These are phyloP conservation scores for Escallonia rubra DNA, from an alignment of 129 eudicot genomes.

Conservation along the genomic window DNA sequence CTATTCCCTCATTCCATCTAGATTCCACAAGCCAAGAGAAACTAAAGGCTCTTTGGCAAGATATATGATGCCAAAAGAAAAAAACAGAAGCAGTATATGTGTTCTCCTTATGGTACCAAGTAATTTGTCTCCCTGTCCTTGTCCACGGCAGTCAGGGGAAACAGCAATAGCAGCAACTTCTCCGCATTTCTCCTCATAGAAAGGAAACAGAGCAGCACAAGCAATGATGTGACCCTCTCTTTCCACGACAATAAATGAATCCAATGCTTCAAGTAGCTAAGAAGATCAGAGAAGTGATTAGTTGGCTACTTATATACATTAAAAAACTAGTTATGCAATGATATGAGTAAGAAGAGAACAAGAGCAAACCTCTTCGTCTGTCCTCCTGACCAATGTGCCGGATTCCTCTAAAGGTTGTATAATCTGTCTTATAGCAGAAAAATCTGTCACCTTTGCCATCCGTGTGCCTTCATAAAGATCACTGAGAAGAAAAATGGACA, in stretches of 20 bases:
- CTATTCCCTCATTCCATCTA: no score
- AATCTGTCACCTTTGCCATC: conserved; percentile 63
- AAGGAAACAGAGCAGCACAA: conserved; percentile 89
- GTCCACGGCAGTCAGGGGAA: conserved; percentile 97
- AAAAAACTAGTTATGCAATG: no score
- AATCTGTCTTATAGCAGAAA: conserved; percentile 64
- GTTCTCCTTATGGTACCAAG: conserved; percentile 46
- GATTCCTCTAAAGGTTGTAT: conserved; percentile 82
- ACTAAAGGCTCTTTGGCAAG: no score
- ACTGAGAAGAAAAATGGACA: conserved; percentile 27
- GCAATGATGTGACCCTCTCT: conserved; percentile 97
- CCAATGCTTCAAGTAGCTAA: conserved; percentile 64
- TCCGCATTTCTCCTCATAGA: conserved; percentile 67
- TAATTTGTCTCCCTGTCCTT: conserved; percentile 96
- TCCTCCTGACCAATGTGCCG: conserved; percentile 82
- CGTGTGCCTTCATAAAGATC: conserved; percentile 98
- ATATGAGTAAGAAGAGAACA: background rate
- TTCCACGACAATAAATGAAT: conserved; percentile 79
- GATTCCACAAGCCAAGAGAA: no score
- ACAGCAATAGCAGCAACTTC: conserved; percentile 98
- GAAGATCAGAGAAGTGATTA: conserved; percentile 2
- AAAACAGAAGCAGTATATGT: no score
- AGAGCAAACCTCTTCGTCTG: conserved; percentile 64
- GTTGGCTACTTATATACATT: background rate
- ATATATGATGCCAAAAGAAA: background rate